Percentiles rank a stretch among this genome's conserved stretches.
These are phyloP conservation scores for Alternaria brassicae DNA, from an alignment of 2,329 filamentous ascomycete genomes.

Conservation along the genomic window DNA sequence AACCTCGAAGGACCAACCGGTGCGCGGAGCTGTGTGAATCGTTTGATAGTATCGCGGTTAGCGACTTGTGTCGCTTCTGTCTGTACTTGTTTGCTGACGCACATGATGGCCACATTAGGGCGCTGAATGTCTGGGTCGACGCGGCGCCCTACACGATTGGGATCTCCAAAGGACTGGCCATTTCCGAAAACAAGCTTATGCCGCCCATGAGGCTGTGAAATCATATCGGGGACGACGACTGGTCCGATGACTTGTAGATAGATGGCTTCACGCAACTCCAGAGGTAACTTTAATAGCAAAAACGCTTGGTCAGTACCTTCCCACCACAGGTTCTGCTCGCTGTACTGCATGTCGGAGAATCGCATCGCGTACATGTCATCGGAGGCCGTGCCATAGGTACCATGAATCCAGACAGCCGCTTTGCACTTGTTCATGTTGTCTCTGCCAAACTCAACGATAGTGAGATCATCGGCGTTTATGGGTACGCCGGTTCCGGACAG, in stretches of 20 bases:
- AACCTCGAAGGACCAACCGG: neutral
- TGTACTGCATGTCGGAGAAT: conserved; percentile 13
- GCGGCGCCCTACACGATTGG: neutral
- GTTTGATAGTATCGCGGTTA: conserved; percentile 10
- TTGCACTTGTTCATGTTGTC: neutral
- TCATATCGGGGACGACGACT: conserved; percentile 16
- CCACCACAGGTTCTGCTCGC: conserved; percentile 27
- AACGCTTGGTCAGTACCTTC: conserved; percentile 17
- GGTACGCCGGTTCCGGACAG: neutral
- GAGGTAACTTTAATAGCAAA: conserved; percentile 18
- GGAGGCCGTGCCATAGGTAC: conserved; percentile 16
- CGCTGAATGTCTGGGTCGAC: conserved; percentile 18
- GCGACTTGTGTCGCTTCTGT: conserved; percentile 8
- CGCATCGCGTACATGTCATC: conserved; percentile 8
- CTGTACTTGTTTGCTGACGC: conserved; percentile 12
- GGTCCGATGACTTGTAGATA: conserved; percentile 22
- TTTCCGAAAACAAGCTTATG: conserved; percentile 9
- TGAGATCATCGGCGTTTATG: neutral
- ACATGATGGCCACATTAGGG: conserved; percentile 20
- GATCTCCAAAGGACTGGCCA: neutral
- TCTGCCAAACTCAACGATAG: neutral
- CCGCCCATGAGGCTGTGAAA: neutral
- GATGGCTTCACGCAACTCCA: conserved; percentile 18
- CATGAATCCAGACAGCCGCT: conserved; percentile 16
- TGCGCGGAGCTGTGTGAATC: conserved; percentile 1